phyloP scores from a whole-genome alignment of 257 asterid species.

The Solanum clarkiae region DNA sequence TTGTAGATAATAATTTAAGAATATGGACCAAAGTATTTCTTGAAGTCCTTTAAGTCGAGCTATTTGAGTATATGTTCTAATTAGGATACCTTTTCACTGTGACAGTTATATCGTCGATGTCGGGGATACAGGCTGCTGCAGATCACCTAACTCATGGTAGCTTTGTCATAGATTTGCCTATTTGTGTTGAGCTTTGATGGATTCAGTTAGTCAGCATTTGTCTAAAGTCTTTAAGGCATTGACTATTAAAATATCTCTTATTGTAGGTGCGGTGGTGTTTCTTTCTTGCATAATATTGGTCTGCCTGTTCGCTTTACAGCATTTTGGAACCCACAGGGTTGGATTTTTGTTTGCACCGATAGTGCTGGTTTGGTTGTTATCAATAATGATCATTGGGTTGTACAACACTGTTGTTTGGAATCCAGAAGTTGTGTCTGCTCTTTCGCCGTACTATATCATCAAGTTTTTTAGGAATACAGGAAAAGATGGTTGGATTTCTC shows the following conservation, averaged over 20 bases:
- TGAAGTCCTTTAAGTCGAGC: background rate
- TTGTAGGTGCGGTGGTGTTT: slow-evolving; percentile 16
- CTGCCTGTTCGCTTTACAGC: slow-evolving; percentile 25
- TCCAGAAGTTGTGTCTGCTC: slow-evolving; percentile 14
- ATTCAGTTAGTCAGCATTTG: slow-evolving; percentile 2
- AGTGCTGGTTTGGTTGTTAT: slow-evolving; percentile 22
- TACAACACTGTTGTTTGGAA: slow-evolving; percentile 24
- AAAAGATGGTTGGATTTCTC: slow-evolving; percentile 25
- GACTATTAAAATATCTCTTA: background rate
- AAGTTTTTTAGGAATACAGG: slow-evolving; percentile 18
- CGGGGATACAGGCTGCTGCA: background rate
- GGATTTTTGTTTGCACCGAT: slow-evolving; percentile 30
- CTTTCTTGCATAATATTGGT: slow-evolving; percentile 27
- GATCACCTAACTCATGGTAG: background rate
- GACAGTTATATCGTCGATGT: background rate
- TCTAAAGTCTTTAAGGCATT: background rate
- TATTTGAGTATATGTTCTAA: background rate
- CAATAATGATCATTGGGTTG: slow-evolving; percentile 23
- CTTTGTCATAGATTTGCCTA: background rate
- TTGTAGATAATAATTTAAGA: background rate
- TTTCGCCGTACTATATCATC: slow-evolving; percentile 23
- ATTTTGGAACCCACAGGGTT: slow-evolving; percentile 26
- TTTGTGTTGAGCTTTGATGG: slow-evolving; percentile 8
- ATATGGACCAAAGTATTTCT: background rate
- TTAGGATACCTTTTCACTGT: background rate